Evolutionary conservation across 768 basidiomycete genomes (phyloP).

Genomic region (Serendipita sp.): DNA sequence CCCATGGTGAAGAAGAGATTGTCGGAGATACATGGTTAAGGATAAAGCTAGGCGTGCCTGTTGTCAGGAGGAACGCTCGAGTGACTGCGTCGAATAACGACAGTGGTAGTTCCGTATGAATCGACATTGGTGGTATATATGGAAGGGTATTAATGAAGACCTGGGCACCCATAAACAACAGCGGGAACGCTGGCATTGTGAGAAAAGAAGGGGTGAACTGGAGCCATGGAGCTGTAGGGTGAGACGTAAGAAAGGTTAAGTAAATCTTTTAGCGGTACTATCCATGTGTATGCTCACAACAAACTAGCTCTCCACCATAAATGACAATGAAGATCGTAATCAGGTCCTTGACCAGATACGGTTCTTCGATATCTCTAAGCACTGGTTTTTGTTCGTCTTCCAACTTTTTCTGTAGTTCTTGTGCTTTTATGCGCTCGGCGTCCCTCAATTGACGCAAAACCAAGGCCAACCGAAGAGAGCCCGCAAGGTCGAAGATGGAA

Average conservation of each 20-base stretch:
- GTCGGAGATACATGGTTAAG: constrained; percentile 31
- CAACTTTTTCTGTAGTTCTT: constrained; percentile 17
- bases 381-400: constrained; percentile 14
- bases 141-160: constrained; percentile 48
- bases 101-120: constrained; percentile 51
- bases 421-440: constrained; percentile 26
- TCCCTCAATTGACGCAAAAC: constrained; percentile 54
- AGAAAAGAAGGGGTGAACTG: constrained; percentile 64
- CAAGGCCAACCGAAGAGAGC: constrained; percentile 52
- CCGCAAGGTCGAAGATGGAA: constrained; percentile 39
- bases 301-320: constrained; percentile 2
- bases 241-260: neutral
- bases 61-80: constrained; percentile 63
- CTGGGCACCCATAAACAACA: constrained; percentile 45
- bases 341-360: constrained; percentile 42
- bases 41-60: constrained; percentile 56
- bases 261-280: neutral
- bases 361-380: constrained; percentile 24
- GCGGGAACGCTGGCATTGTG: constrained; percentile 47
- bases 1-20: constrained; percentile 55
- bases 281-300: neutral
- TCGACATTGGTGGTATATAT: constrained; percentile 31
- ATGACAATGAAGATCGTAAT: constrained; percentile 29
- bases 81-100: constrained; percentile 62
- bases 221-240: constrained; percentile 38